Evolutionary conservation across 2,329 filamentous ascomycete species (phyloP).

Genomic region (Phialophora macrospora): DNA sequence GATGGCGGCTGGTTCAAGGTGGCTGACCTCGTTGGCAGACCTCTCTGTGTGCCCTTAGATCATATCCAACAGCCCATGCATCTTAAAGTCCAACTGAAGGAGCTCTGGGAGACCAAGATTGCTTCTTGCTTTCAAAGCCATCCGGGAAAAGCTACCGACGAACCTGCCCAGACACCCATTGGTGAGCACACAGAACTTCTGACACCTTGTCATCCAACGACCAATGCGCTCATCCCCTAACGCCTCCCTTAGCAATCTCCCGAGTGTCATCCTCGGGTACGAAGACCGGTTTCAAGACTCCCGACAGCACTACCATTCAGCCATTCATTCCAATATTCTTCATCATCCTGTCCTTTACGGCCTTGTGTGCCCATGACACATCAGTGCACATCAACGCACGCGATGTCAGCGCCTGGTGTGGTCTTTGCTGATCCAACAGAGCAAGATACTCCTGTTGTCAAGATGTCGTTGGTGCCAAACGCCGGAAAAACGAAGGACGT

Average conservation of each 20-base stretch:
- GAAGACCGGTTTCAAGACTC: not conserved
- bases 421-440: conserved; percentile 1
- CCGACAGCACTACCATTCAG: not conserved
- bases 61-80: conserved; percentile 12
- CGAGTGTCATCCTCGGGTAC: conserved; percentile 1
- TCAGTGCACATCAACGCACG: not conserved
- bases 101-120: conserved; percentile 7
- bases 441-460: not conserved
- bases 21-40: conserved; percentile 3
- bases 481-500: not conserved
- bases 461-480: not conserved
- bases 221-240: not conserved
- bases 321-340: conserved; percentile 1
- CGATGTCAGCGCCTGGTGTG: not conserved
- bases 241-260: not conserved
- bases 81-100: conserved; percentile 14
- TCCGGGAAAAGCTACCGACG: not conserved
- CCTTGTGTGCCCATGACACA: not conserved
- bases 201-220: not conserved
- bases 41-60: not conserved
- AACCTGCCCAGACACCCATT: not conserved
- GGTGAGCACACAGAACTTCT: conserved; percentile 7
- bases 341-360: conserved; percentile 1
- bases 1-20: not conserved
- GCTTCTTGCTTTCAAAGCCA: conserved; percentile 4